Conservation (phyloP, 1,139 yeast species). For the Debaryomyces nepalensis region DNA sequence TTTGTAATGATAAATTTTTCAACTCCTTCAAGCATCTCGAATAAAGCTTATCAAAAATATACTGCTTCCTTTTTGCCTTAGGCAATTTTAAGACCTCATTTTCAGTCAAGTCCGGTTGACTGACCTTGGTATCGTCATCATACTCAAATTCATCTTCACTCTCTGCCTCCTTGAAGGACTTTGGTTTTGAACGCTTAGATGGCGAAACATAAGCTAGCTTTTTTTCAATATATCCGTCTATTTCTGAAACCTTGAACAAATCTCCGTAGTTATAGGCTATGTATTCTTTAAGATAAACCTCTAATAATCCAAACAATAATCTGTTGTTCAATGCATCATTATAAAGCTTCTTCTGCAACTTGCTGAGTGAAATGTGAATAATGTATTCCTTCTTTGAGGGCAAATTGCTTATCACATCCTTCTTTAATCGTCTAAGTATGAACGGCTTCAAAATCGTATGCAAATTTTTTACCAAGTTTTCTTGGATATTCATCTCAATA, state of each 20-base stretch:
- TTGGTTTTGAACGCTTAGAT: slow-evolving; percentile 13
- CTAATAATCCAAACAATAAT: slow-evolving; percentile 46
- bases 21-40: slow-evolving; percentile 25
- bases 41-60: slow-evolving; percentile 24
- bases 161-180: slow-evolving; percentile 29
- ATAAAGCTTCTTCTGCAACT: slow-evolving; percentile 67
- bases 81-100: slow-evolving; percentile 11
- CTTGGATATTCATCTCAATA: slow-evolving; percentile 66
- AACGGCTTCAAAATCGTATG: slow-evolving; percentile 92
- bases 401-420: slow-evolving; percentile 64
- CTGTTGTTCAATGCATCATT: slow-evolving; percentile 56
- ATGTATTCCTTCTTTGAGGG: slow-evolving; percentile 92
- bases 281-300: slow-evolving; percentile 52
- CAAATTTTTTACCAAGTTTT: slow-evolving; percentile 69
- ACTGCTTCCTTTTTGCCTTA: slow-evolving; percentile 19
- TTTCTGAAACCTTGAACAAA: slow-evolving; percentile 24
- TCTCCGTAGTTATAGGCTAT: slow-evolving; percentile 35
- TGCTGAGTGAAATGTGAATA: slow-evolving; percentile 70
- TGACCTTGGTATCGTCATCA: background rate
- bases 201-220: slow-evolving; percentile 20
- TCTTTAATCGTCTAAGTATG: slow-evolving; percentile 77
- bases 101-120: slow-evolving; percentile 8
- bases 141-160: slow-evolving; percentile 33
- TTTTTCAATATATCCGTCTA: slow-evolving; percentile 39
- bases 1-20: slow-evolving; percentile 50